These are phyloP conservation scores for Ochetophila trinervis DNA, from an alignment of 306 rosid genomes.

Conservation along the genomic window DNA sequence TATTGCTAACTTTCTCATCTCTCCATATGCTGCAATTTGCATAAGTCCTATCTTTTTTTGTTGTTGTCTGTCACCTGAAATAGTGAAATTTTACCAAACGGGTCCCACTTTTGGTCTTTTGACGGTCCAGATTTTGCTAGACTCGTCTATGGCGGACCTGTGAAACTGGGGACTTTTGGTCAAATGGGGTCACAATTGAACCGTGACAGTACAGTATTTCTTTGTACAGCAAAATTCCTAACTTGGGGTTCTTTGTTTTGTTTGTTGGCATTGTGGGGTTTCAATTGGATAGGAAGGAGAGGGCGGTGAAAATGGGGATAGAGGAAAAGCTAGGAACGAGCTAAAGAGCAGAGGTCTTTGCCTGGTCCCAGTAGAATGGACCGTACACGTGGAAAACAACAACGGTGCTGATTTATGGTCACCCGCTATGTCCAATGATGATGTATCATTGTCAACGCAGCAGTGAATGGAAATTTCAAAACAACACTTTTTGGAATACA, in stretches of 20 bases:
- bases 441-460: constrained; percentile 20
- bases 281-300: constrained; percentile 28
- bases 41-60: background rate
- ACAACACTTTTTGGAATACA: too few relatives aligned
- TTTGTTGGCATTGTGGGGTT: background rate
- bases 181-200: background rate
- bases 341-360: constrained; percentile 69
- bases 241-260: background rate
- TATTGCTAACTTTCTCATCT: too few relatives aligned
- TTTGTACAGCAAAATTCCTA: background rate
- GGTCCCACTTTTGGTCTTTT: too few relatives aligned
- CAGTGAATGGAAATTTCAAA: background rate
- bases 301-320: constrained; percentile 25
- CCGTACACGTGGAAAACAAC: constrained; percentile 56
- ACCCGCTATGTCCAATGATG: constrained; percentile 42
- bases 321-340: constrained; percentile 26
- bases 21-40: background rate
- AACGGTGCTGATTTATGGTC: constrained; percentile 98
- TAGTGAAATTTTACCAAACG: too few relatives aligned
- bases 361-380: constrained; percentile 68
- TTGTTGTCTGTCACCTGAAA: background rate
- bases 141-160: too few relatives aligned
- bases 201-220: background rate
- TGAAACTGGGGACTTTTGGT: background rate
- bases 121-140: background rate